Evolutionary conservation across 352 stramenopile genomes (phyloP), one percentile per base, ranked within the genome.

Genomic region (Vaucheria bursata): DNA sequence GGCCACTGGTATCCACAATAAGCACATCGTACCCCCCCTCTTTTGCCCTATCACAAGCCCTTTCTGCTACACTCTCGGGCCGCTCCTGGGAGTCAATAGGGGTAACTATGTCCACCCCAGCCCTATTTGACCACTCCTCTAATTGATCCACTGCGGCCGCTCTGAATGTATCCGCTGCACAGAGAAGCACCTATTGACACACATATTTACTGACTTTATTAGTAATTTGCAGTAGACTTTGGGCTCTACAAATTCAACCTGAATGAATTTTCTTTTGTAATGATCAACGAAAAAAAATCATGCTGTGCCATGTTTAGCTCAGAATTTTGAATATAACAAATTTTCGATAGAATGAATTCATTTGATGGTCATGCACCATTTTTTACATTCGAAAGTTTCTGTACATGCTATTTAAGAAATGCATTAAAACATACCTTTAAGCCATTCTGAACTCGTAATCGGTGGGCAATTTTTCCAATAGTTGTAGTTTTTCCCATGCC

Each of bases 111-210:
- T 93, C 89, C 0, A 91, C 89, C 5, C 87, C 84, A 0, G 87
- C 87, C 32, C 88, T 76, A 71, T 87, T 79, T 29, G 86, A 86
- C 90, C 89, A 93, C 69, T 87, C 82, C 68, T 91, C 85, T 29
- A 94, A 79, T 77, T 94, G 90, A 32, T 90, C 87, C 0, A 93
- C 88, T 34, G 90, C 90, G 6, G 88, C 90, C 4, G 89, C 88
- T 32, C 89, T 87, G 75, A 86, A 87, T 12, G 85, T 87, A 83
- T 91, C 88, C 74, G 87, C 91, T 25, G 88, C 88, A 4, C 88
- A 89, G 33, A 94, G 32, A 5, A 94, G 79, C 12, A 94, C 88
- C 29, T 86, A 90, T 77, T 88, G 80, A 68, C 2, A 2, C n/a
- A n/a, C n/a, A n/a, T n/a, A n/a, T n/a, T n/a, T n/a, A n/a, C n/a